Conservation (phyloP, 352 stramenopile genomes). For the Stramenopiles sp. region DNA sequence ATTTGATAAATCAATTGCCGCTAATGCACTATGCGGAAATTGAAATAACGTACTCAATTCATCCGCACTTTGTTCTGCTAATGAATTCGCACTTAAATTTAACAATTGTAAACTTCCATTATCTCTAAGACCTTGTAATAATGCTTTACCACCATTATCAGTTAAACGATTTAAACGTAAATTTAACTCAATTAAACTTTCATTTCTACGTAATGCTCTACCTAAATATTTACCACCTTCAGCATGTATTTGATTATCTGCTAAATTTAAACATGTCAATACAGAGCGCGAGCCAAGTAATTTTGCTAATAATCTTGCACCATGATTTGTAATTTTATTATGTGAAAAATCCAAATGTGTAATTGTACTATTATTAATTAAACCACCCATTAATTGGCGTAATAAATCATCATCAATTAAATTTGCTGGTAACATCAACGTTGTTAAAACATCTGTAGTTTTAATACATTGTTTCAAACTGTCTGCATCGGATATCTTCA, state of each 20-base stretch:
- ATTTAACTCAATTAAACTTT: constrained; percentile 60
- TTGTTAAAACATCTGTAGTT: constrained; percentile 51
- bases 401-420: constrained; percentile 73
- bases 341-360: constrained; percentile 75
- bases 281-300: constrained; percentile 48
- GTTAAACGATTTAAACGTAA: constrained; percentile 66
- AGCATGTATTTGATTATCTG: constrained; percentile 75
- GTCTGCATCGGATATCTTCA: constrained; percentile 77
- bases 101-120: constrained; percentile 40
- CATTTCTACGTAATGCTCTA: constrained; percentile 63
- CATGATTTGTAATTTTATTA: constrained; percentile 81
- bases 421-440: constrained; percentile 55
- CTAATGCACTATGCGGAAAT: constrained; percentile 35
- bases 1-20: constrained; percentile 48
- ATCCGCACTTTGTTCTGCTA: constrained; percentile 42
- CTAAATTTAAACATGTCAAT: constrained; percentile 59
- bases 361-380: constrained; percentile 71
- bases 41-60: constrained; percentile 42
- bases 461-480: constrained; percentile 63
- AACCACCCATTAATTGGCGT: constrained; percentile 71
- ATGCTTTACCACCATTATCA: constrained; percentile 59
- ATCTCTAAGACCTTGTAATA: constrained; percentile 52
- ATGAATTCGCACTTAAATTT: constrained; percentile 58
- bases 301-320: constrained; percentile 58
- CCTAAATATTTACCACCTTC: constrained; percentile 63